phyloP scores from a whole-genome alignment of 2,329 filamentous ascomycete species.

The Pestalotiopsis sp. region DNA sequence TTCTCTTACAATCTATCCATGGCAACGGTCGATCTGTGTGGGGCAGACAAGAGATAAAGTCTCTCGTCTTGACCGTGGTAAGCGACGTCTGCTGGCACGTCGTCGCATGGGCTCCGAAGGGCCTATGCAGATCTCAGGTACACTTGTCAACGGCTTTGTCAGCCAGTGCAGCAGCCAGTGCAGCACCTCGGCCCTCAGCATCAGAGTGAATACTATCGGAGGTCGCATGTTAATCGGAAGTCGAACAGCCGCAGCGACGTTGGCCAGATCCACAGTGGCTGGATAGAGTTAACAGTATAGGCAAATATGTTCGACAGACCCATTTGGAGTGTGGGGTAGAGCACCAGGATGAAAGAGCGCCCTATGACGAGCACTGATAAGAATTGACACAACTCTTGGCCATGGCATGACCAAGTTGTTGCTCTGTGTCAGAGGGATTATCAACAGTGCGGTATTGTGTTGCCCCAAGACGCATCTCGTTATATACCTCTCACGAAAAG shows the following conservation, averaged over 20 bases:
- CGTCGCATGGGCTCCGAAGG: slow-evolving; percentile 7
- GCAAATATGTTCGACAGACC: background rate
- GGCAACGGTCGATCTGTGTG: slow-evolving; percentile 2
- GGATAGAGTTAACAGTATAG: slow-evolving; percentile 8
- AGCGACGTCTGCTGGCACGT: background rate
- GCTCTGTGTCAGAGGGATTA: background rate
- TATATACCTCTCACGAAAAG: background rate
- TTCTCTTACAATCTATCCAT: background rate
- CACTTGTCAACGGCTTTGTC: background rate
- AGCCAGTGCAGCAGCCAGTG: background rate
- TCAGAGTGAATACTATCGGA: background rate
- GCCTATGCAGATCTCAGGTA: slow-evolving; percentile 3
- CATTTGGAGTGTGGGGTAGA: slow-evolving; percentile 5
- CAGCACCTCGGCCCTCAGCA: background rate
- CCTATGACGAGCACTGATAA: slow-evolving; percentile 11
- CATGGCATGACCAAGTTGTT: background rate
- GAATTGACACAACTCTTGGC: background rate
- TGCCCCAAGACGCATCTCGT: background rate
- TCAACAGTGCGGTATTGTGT: background rate
- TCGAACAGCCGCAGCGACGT: slow-evolving; percentile 1
- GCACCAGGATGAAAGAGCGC: background rate
- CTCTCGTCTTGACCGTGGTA: background rate
- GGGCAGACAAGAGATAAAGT: slow-evolving; percentile 11
- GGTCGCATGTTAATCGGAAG: background rate
- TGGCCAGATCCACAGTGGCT: background rate